Evolutionary conservation across 345 rosid genomes (phyloP), one percentile per base, ranked within the genome.

Genomic region (Bruguiera gymnorhiza): DNA sequence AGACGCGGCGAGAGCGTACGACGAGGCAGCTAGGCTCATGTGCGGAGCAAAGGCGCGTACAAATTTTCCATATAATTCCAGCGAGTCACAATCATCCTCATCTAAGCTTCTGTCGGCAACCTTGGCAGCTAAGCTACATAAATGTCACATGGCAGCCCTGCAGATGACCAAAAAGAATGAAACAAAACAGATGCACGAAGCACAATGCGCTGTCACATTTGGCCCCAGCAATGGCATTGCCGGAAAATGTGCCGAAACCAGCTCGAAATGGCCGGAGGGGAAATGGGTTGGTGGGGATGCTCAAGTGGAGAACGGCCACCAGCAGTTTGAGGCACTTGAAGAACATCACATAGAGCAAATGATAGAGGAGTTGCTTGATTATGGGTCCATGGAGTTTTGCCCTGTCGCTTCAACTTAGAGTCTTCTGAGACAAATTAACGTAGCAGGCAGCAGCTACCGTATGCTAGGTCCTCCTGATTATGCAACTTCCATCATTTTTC

Each of bases 21-120:
- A 77, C 19, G 77, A 77, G 53, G 80, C 80, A 5, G 80, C 80
- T 3, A 72, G 80, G 61, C 63, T 77, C 32, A 72, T 77, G 80
- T 77, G 77, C 26, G 80, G 80, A 50, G 59, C 80, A 24, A 77
- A 67, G 60, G 70, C 80, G 16, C 59, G 77, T 0, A 77, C 80
- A 26, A 77, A 77, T 31, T 77, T 77, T 60, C 70, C 80, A 3
- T 64, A 62, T 48, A 68, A 77, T 30, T 70, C 80, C 31, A 72
- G 64, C 8, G 76, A 34, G 36, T 55, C 77, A 5, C 80, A 76
- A 23, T 67, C 80, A 21, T 72, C 80, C 30, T 76, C 80, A 9
- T 77, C 80, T 6, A 77, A 69, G 53, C 77, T 77, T 37, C 64
- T 77, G 24, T 77, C 80, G 3, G 80, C 80, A 36, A 73, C 76